phyloP scores from a whole-genome alignment of 441 rosid species.

The Biscutella laevigata region DNA sequence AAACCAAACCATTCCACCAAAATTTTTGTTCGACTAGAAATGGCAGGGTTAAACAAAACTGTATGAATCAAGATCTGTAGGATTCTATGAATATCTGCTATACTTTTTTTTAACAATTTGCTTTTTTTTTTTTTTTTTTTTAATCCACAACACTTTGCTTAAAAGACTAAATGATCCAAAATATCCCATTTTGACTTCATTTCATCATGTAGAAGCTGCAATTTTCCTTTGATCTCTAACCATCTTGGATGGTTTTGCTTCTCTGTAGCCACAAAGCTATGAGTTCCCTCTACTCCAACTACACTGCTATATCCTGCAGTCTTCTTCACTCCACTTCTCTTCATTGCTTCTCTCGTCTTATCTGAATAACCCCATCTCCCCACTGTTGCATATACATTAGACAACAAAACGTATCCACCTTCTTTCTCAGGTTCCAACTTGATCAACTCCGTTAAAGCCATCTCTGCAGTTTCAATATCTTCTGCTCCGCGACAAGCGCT shows the following conservation, averaged over 20 bases:
- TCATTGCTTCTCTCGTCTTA: slow-evolving; percentile 40
- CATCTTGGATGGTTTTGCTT: slow-evolving; percentile 34
- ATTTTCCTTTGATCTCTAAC: slow-evolving; percentile 24
- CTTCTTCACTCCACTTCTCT: slow-evolving; percentile 38
- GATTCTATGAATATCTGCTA: no score
- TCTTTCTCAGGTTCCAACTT: slow-evolving; percentile 46
- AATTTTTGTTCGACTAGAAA: no score
- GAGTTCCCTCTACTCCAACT: slow-evolving; percentile 31
- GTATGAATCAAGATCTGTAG: no score
- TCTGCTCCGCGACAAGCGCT: slow-evolving; percentile 36
- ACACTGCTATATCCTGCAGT: slow-evolving; percentile 43
- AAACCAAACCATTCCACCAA: no score
- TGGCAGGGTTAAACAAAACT: no score
- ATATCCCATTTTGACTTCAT: slow-evolving; percentile 23
- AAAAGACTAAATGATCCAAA: no score
- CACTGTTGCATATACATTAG: slow-evolving; percentile 39
- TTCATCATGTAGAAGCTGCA: slow-evolving; percentile 26
- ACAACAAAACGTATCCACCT: slow-evolving; percentile 44
- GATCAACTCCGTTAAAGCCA: slow-evolving; percentile 32
- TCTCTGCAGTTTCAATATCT: slow-evolving; percentile 44
- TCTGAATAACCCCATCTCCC: slow-evolving; percentile 37
- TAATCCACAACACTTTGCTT: no score
- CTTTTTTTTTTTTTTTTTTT: no score
- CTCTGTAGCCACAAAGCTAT: slow-evolving; percentile 40
- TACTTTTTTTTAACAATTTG: no score